Conservation (phyloP, 768 basidiomycete species). For the Roridomyces roridus region DNA sequence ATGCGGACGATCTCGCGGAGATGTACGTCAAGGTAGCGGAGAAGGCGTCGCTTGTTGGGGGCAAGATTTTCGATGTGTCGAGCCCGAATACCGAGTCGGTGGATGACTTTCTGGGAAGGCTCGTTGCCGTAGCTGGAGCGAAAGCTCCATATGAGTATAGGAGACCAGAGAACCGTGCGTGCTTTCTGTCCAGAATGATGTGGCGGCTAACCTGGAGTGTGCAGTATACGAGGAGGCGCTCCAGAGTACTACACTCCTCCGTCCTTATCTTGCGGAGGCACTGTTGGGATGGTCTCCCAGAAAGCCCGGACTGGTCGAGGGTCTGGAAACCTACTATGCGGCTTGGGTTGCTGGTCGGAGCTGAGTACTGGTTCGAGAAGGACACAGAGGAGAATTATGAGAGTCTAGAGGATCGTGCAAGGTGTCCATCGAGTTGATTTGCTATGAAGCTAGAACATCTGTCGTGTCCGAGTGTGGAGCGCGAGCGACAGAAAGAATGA, state of each 20-base stretch:
- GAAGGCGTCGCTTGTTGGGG: conserved; percentile 38
- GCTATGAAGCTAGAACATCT: no score
- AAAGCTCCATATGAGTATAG: conserved; percentile 34
- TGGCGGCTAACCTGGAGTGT: no score
- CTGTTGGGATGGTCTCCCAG: conserved; percentile 49
- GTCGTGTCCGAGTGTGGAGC: no score
- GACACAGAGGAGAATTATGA: no score
- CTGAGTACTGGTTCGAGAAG: no score
- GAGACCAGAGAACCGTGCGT: conserved; percentile 41
- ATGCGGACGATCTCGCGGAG: conserved; percentile 52
- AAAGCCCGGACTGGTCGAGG: conserved; percentile 48
- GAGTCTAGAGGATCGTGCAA: no score
- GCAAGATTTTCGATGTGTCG: conserved; percentile 45
- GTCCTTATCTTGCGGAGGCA: conserved; percentile 44
- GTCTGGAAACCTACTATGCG: conserved; percentile 45
- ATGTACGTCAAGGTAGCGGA: conserved; percentile 46
- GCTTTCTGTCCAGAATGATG: not conserved
- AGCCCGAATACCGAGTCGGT: conserved; percentile 46
- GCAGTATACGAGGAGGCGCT: conserved; percentile 43
- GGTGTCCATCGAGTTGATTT: no score
- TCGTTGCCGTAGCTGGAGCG: conserved; percentile 43
- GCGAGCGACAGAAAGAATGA: no score
- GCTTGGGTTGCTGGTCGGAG: conserved; percentile 30
- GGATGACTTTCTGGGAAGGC: conserved; percentile 43
- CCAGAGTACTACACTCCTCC: conserved; percentile 33